Evolutionary conservation across 1,139 yeast species (phyloP).

Genomic region (Blastobotrys apis): DNA sequence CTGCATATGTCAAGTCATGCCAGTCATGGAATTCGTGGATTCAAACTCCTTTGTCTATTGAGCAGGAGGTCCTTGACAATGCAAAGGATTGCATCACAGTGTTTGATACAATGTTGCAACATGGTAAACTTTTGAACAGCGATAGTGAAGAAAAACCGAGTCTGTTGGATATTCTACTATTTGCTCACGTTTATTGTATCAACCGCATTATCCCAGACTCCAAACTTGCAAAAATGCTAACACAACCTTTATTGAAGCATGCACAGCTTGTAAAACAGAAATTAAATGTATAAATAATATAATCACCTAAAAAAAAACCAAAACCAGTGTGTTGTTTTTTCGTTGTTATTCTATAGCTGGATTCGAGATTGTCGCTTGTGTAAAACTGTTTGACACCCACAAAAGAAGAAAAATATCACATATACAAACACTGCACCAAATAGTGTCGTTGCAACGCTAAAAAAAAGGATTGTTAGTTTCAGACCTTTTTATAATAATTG

Average conservation of each 20-base stretch:
- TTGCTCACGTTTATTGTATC: slow-evolving; percentile 28
- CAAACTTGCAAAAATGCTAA: slow-evolving; percentile 20
- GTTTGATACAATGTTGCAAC: slow-evolving; percentile 8
- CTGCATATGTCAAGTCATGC: slow-evolving; percentile 14
- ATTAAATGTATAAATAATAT: slow-evolving; percentile 7
- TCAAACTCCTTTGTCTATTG: slow-evolving; percentile 9
- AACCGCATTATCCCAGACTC: slow-evolving; percentile 17
- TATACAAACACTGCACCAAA: slow-evolving; percentile 88
- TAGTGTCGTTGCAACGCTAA: slow-evolving; percentile 77
- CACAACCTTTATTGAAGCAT: slow-evolving; percentile 18
- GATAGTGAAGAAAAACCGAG: slow-evolving; percentile 16
- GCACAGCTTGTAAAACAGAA: slow-evolving; percentile 16
- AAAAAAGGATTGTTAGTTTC: slow-evolving; percentile 3
- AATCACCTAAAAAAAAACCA: too few relatives aligned
- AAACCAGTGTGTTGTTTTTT: too few relatives aligned
- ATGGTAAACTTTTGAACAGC: not conserved
- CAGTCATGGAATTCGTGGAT: slow-evolving; percentile 13
- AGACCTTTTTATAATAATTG: too few relatives aligned
- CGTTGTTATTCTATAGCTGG: slow-evolving; percentile 32
- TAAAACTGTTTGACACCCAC: slow-evolving; percentile 76
- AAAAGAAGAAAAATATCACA: slow-evolving; percentile 71
- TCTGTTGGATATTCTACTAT: slow-evolving; percentile 26
- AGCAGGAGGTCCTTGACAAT: slow-evolving; percentile 17
- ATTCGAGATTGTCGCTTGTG: slow-evolving; percentile 61
- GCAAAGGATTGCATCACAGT: slow-evolving; percentile 11